phyloP scores from a whole-genome alignment of 2,329 filamentous ascomycete genomes.

The Fusarium sterilihyphosum region DNA sequence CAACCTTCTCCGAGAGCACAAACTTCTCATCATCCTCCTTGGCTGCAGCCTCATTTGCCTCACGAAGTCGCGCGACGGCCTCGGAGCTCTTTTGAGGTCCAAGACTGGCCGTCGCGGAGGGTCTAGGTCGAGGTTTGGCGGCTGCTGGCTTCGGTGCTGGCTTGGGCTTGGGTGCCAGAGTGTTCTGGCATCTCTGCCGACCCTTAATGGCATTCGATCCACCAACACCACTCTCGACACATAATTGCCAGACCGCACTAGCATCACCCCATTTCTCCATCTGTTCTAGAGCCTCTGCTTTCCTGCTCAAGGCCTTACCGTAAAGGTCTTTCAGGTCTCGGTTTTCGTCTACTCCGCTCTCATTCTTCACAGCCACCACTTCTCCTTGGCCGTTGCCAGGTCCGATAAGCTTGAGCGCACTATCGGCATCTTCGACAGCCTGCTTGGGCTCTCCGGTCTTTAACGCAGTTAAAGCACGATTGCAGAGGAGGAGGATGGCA shows the following conservation, averaged over 20 bases:
- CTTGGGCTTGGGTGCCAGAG: conserved; percentile 75
- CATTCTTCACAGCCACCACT: conserved; percentile 73
- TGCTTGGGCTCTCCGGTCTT: conserved; percentile 93
- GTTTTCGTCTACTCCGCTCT: conserved; percentile 65
- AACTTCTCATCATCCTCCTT: conserved; percentile 93
- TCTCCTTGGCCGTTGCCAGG: conserved; percentile 82
- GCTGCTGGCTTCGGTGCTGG: conserved; percentile 57
- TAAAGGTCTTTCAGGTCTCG: conserved; percentile 95
- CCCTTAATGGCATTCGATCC: conserved; percentile 85
- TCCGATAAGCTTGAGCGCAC: conserved; percentile 82
- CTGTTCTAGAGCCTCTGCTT: conserved; percentile 94
- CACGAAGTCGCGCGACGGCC: conserved; percentile 83
- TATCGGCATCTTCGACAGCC: conserved; percentile 85
- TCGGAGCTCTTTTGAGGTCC: conserved; percentile 68
- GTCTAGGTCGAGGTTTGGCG: conserved; percentile 57
- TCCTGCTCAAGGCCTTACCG: conserved; percentile 91
- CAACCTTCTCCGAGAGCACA: conserved; percentile 84
- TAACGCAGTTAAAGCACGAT: conserved; percentile 87
- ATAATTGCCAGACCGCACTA: conserved; percentile 79
- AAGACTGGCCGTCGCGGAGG: conserved; percentile 52
- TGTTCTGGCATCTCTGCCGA: conserved; percentile 88
- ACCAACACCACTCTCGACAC: conserved; percentile 87
- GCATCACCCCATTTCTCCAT: conserved; percentile 95
- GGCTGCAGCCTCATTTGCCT: conserved; percentile 86
- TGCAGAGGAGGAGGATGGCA: conserved; percentile 88